Evolutionary conservation across 169 alveolate genomes (phyloP).

Genomic region (Besnoitia besnoiti): DNA sequence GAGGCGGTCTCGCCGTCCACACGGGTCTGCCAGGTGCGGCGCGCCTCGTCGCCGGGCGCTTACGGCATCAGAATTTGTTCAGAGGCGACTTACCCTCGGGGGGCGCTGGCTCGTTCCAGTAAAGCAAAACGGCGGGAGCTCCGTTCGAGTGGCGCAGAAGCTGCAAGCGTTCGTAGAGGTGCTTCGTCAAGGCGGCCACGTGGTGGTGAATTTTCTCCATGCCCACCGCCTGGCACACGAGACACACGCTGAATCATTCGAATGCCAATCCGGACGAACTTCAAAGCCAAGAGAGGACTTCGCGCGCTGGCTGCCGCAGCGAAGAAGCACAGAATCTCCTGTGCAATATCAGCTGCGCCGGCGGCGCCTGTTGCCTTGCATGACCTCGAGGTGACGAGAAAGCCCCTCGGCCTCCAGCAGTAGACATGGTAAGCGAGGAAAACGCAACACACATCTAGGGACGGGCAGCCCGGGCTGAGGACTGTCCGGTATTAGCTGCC

Average conservation of each 20-base stretch:
- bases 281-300: not conserved
- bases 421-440: too few relatives aligned
- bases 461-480: too few relatives aligned
- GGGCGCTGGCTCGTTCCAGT: constrained; percentile 33
- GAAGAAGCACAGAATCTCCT: constrained; percentile 6
- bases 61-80: too few relatives aligned
- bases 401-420: too few relatives aligned
- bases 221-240: constrained; percentile 52
- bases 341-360: too few relatives aligned
- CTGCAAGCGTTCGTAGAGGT: constrained; percentile 41
- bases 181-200: constrained; percentile 65
- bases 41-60: too few relatives aligned
- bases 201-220: constrained; percentile 70
- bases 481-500: too few relatives aligned
- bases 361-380: too few relatives aligned
- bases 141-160: constrained; percentile 48
- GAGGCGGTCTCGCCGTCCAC: too few relatives aligned
- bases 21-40: too few relatives aligned
- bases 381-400: too few relatives aligned
- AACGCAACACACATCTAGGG: too few relatives aligned
- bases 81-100: constrained; percentile 54
- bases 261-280: not conserved
- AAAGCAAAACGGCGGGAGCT: constrained; percentile 15
- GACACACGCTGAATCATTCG: not conserved
- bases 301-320: not conserved